phyloP scores from a whole-genome alignment of 805 yeast genomes.

The Candida insectorum region DNA sequence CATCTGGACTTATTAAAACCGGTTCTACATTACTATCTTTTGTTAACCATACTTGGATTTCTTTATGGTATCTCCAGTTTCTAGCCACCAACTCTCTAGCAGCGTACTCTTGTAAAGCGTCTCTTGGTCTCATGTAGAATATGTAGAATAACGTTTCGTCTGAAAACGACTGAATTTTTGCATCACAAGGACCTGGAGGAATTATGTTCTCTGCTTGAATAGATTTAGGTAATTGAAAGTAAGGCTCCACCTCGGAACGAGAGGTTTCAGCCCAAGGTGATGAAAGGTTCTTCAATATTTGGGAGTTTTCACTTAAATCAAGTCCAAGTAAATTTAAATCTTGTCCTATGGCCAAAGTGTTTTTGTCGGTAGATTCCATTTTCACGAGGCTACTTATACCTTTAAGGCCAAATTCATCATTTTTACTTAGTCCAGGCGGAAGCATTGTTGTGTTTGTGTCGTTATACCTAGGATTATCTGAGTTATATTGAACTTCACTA shows the following conservation, averaged over 20 bases:
- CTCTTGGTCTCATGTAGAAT: constrained; percentile 90
- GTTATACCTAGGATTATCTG: too few relatives aligned
- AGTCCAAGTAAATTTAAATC: constrained; percentile 68
- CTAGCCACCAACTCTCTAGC: constrained; percentile 87
- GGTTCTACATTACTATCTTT: constrained; percentile 91
- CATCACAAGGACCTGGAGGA: constrained; percentile 45
- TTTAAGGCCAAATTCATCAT: constrained; percentile 57
- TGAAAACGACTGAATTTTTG: constrained; percentile 58
- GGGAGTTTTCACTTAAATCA: constrained; percentile 47
- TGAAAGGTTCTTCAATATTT: constrained; percentile 63
- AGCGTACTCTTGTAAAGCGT: constrained; percentile 88
- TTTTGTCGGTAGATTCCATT: constrained; percentile 60
- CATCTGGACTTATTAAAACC: constrained; percentile 69
- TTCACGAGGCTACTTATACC: constrained; percentile 60
- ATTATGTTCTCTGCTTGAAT: constrained; percentile 29
- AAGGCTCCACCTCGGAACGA: constrained; percentile 86
- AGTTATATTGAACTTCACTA: too few relatives aligned
- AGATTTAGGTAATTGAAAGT: constrained; percentile 57
- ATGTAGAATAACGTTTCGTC: constrained; percentile 93
- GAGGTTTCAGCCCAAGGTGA: constrained; percentile 96
- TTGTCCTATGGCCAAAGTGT: constrained; percentile 69
- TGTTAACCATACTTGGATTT: constrained; percentile 93
- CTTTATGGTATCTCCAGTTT: constrained; percentile 97
- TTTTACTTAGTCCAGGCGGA: constrained; percentile 22
- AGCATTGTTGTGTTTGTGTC: constrained; percentile 11